A percentile compares a stretch with the other conserved stretches of the same genome.
These are phyloP conservation scores for Cytidiella melzeri DNA, from an alignment of 768 basidiomycete genomes.

Conservation along the genomic window DNA sequence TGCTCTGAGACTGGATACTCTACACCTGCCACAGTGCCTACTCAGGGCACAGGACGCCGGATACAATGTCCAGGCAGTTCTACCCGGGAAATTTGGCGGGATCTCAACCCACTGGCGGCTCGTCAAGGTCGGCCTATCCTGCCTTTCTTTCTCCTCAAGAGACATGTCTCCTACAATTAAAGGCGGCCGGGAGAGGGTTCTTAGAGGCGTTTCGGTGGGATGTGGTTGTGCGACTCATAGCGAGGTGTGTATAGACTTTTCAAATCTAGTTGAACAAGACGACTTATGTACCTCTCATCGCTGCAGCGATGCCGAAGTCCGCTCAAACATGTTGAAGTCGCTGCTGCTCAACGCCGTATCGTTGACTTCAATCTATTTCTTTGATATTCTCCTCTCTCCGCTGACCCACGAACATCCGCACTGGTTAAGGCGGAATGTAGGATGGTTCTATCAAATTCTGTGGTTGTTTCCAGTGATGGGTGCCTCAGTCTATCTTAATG, in stretches of 20 bases:
- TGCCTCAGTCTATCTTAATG: slow-evolving; percentile 76
- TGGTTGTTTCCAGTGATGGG: slow-evolving; percentile 80
- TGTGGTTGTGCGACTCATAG: slow-evolving; percentile 49
- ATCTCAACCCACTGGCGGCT: background rate
- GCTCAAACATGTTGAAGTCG: slow-evolving; percentile 69
- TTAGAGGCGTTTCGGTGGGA: slow-evolving; percentile 73
- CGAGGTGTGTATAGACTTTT: slow-evolving; percentile 40
- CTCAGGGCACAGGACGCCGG: too few relatives aligned
- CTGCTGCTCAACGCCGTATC: slow-evolving; percentile 67
- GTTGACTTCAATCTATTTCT: slow-evolving; percentile 66
- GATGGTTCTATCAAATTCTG: slow-evolving; percentile 69
- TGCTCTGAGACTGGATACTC: too few relatives aligned
- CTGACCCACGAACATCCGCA: slow-evolving; percentile 53
- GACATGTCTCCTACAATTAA: slow-evolving; percentile 52
- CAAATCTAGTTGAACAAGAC: too few relatives aligned
- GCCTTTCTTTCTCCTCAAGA: slow-evolving; percentile 60
- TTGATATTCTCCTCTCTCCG: slow-evolving; percentile 66
- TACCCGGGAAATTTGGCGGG: background rate
- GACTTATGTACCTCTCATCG: too few relatives aligned
- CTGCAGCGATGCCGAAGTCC: slow-evolving; percentile 68
- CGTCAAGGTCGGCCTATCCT: slow-evolving; percentile 55
- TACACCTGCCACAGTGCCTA: too few relatives aligned
- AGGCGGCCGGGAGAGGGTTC: slow-evolving; percentile 54
- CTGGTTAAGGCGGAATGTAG: slow-evolving; percentile 68
- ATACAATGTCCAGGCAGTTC: background rate